Evolutionary conservation across 129 eudicot genomes (phyloP), one percentile per base, ranked within the genome.

Genomic region (Flaveria linearis): DNA sequence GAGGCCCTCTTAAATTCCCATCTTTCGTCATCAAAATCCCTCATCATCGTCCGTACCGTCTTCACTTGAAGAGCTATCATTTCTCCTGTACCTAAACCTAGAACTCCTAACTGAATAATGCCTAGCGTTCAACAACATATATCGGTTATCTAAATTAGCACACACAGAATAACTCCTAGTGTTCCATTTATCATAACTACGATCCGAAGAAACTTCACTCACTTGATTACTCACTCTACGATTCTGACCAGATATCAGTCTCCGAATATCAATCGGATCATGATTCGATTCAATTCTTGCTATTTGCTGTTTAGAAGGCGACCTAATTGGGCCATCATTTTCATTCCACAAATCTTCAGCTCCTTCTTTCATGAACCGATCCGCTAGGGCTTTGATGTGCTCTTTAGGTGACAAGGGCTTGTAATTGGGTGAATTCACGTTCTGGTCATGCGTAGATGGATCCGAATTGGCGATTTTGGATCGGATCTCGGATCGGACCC

Each of bases 291-390:
- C 73, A 8, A 63, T 72, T 49, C 67, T 76, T n/a, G 55, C 73
- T 2, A 65, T 53, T 57, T 78, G 81, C 30, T 79, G 68, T 33
- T 41, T 42, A 9, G 80, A 52, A 5, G 80, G 74, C 9, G 80
- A 61, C 15, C 60, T 62, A 7, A 84, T 53, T 9, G 97, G 98
- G 0, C 98, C 98, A 14, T 93, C 98, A 53, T 76, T 82, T 53
- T 85, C 91, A 55, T 93, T 93, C 98, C 98, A 94, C 80, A 94
- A 78, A 76, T 91, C 97, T 82, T 91, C 98, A 65, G 98, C 98
- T 12, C 98, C 98, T 18, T 83, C 89, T 74, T 86, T 93, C 91
- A 91, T 82, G 76, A 93, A 93, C 41, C 97, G 81, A 74, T 93
- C 97, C 58, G 98, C 98, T 11, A 91, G 87, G 51, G 83, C 84